These are phyloP conservation scores for Tolypocladium sp. DNA, from an alignment of 2,329 filamentous ascomycete genomes.

Conservation along the genomic window DNA sequence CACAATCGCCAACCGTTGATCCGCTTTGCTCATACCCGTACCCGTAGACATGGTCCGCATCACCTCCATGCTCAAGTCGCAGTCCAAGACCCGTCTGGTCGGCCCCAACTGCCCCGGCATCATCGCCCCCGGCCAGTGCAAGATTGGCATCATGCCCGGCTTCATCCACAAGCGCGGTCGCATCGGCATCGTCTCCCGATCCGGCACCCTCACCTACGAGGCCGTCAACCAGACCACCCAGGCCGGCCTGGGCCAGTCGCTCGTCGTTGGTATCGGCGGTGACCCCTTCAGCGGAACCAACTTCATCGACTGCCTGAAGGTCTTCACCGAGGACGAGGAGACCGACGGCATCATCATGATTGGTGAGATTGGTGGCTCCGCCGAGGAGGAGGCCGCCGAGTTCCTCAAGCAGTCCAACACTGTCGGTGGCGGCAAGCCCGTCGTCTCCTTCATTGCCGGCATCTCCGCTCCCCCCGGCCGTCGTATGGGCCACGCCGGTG, in stretches of 20 bases:
- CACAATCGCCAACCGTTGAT: slow-evolving; percentile 1
- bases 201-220: slow-evolving; percentile 97
- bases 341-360: slow-evolving; percentile 99
- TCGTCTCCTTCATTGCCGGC: slow-evolving; percentile 96
- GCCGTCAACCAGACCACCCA: slow-evolving; percentile 99
- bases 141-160: slow-evolving; percentile 98
- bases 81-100: slow-evolving; percentile 92
- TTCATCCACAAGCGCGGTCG: slow-evolving; percentile 99
- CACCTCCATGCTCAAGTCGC: slow-evolving; percentile 94
- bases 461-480: slow-evolving; percentile 94
- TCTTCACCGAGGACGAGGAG: slow-evolving; percentile 92
- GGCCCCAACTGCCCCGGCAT: slow-evolving; percentile 98
- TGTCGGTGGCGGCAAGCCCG: slow-evolving; percentile 76
- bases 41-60: slow-evolving; percentile 91
- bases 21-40: slow-evolving; percentile 5
- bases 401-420: slow-evolving; percentile 91
- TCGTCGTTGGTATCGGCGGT: slow-evolving; percentile 96
- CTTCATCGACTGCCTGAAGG: slow-evolving; percentile 98
- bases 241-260: slow-evolving; percentile 91
- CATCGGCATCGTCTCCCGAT: slow-evolving; percentile 96
- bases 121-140: slow-evolving; percentile 93
- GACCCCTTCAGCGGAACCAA: slow-evolving; percentile 98
- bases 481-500: slow-evolving; percentile 97
- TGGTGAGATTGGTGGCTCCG: slow-evolving; percentile 94
- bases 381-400: slow-evolving; percentile 96